A percentile compares a stretch with the other conserved stretches of the same genome.
Evolutionary conservation across 257 asterid genomes (phyloP).

Genomic region (Fraxinus pennsylvanica): DNA sequence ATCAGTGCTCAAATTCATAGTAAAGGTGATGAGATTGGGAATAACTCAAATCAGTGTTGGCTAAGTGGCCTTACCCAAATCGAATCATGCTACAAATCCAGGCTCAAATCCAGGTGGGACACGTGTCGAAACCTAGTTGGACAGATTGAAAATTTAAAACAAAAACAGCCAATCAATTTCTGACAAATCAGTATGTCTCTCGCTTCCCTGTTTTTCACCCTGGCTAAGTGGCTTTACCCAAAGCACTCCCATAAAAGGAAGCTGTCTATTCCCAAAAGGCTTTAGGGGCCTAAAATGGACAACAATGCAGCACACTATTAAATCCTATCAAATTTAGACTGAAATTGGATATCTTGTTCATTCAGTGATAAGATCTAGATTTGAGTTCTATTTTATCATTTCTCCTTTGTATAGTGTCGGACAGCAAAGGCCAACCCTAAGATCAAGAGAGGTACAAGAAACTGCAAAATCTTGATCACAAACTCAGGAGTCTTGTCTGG

Average conservation of each 20-base stretch:
- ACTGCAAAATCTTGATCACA: conserved; percentile 73
- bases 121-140: too few species aligned
- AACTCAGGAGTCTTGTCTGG: conserved; percentile 71
- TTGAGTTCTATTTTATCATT: conserved; percentile 22
- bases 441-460: conserved; percentile 78
- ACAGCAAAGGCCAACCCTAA: conserved; percentile 74
- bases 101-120: too few species aligned
- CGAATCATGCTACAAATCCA: too few species aligned
- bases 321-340: neutral
- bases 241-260: neutral
- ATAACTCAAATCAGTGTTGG: too few species aligned
- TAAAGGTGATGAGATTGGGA: too few species aligned
- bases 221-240: too few species aligned
- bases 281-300: neutral
- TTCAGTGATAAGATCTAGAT: conserved; percentile 1
- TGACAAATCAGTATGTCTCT: too few species aligned
- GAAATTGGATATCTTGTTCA: neutral
- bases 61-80: too few species aligned
- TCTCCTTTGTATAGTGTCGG: conserved; percentile 72
- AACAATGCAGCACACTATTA: neutral
- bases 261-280: neutral
- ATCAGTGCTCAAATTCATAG: too few species aligned
- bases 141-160: too few species aligned
- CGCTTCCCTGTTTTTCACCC: too few species aligned
- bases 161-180: too few species aligned